Evolutionary conservation across 805 yeast species (phyloP).

Genomic region (Myxozyma geophila): DNA sequence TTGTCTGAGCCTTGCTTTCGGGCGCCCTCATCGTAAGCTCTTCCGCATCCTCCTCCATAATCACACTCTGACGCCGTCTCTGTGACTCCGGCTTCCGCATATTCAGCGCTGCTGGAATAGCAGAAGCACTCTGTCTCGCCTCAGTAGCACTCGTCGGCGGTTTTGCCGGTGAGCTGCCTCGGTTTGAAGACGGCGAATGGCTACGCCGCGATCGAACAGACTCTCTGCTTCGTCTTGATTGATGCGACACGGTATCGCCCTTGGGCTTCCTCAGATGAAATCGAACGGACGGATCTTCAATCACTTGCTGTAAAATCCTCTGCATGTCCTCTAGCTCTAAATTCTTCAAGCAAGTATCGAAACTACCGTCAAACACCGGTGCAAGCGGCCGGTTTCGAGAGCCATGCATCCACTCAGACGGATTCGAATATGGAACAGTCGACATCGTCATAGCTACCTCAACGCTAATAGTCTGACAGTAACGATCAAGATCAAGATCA

Average conservation of each 20-base stretch:
- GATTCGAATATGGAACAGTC: conserved; percentile 22
- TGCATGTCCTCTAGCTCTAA: conserved; percentile 24
- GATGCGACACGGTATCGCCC: background rate
- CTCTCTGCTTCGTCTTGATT: conserved; percentile 4
- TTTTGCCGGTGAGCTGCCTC: background rate
- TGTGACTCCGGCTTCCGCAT: background rate
- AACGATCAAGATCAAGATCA: conserved; percentile 34
- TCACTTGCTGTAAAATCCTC: conserved; percentile 28
- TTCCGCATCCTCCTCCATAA: conserved; percentile 15
- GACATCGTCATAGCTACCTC: conserved; percentile 36
- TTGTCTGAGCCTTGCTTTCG: background rate
- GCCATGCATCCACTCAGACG: conserved; percentile 30
- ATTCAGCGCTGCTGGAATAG: conserved; percentile 2
- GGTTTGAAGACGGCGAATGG: background rate
- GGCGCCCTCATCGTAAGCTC: background rate
- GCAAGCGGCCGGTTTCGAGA: conserved; percentile 28
- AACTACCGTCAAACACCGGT: conserved; percentile 31
- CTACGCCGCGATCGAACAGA: conserved; percentile 5
- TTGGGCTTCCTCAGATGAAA: conserved; percentile 4
- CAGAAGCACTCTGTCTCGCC: background rate
- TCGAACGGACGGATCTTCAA: conserved; percentile 34
- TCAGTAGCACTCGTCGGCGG: background rate
- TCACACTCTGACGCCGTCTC: conserved; percentile 15
- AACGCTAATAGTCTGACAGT: conserved; percentile 33
- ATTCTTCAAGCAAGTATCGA: conserved; percentile 13